Conservation (phyloP, 805 yeast species). For the Torulaspora indica region DNA sequence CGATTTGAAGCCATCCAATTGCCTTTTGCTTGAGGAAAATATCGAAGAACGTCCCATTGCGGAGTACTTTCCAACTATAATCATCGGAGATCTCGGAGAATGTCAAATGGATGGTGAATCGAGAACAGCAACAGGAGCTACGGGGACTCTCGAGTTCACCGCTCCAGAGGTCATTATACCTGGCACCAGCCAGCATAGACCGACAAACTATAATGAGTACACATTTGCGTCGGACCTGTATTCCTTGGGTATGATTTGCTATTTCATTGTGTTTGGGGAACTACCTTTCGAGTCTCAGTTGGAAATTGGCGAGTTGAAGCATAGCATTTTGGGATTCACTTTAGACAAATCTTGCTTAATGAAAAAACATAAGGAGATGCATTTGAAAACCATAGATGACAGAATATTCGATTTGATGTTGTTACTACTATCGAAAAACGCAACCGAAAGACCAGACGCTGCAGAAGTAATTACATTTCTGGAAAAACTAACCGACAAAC, state of each 20-base stretch:
- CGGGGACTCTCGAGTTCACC: conserved; percentile 83
- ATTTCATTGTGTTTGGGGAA: conserved; percentile 64
- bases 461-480: conserved; percentile 37
- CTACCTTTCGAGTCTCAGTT: conserved; percentile 51
- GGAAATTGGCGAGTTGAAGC: conserved; percentile 31
- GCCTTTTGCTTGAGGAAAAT: conserved; percentile 45
- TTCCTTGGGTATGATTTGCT: conserved; percentile 77
- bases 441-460: conserved; percentile 42
- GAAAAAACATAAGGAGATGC: conserved; percentile 19
- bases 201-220: conserved; percentile 47
- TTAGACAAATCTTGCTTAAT: conserved; percentile 23
- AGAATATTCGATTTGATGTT: conserved; percentile 39
- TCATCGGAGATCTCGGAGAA: conserved; percentile 89
- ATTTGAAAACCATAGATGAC: conserved; percentile 23
- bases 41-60: conserved; percentile 11
- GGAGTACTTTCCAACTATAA: conserved; percentile 52
- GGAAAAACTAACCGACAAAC: conserved; percentile 14
- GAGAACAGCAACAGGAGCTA: conserved; percentile 69
- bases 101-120: conserved; percentile 66
- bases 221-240: conserved; percentile 72
- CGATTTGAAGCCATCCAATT: conserved; percentile 85
- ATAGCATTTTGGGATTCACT: conserved; percentile 34
- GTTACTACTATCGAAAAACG: conserved; percentile 37
- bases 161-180: conserved; percentile 72
- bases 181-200: conserved; percentile 26